phyloP scores from a whole-genome alignment of 352 stramenopile genomes.

The Aphanomyces cochlioides region DNA sequence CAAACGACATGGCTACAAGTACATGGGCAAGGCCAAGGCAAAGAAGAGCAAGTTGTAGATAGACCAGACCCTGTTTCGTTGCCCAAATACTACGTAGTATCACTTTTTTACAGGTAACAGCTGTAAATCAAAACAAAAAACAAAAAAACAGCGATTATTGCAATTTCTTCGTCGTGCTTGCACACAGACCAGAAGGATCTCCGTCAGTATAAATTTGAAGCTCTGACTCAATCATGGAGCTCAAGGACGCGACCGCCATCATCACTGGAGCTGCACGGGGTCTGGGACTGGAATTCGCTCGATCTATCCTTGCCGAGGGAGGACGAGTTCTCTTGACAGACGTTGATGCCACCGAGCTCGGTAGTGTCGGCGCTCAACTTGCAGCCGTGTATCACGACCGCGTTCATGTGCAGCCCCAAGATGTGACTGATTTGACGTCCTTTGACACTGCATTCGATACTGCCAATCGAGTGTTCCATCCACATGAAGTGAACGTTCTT shows the following conservation, averaged over 20 bases:
- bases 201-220: too few species aligned
- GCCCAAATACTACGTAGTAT: too few species aligned
- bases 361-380: constrained; percentile 53
- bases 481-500: constrained; percentile 55
- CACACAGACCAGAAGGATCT: too few species aligned
- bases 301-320: constrained; percentile 45
- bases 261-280: constrained; percentile 64
- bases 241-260: constrained; percentile 56
- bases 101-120: too few species aligned
- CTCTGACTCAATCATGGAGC: constrained; percentile 47
- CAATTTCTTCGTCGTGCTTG: too few species aligned
- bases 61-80: too few species aligned
- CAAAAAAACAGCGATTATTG: too few species aligned
- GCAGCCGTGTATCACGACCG: constrained; percentile 50
- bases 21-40: background rate
- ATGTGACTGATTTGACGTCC: constrained; percentile 60
- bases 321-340: constrained; percentile 76
- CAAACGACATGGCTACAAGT: background rate
- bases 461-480: constrained; percentile 57
- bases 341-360: constrained; percentile 57
- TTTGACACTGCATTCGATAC: constrained; percentile 62
- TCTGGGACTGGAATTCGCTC: constrained; percentile 63
- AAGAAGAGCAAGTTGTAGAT: background rate
- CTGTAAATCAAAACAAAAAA: too few species aligned
- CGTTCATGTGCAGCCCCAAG: constrained; percentile 60